These are phyloP conservation scores for Adenanthera pavonina DNA, from an alignment of 306 rosid genomes.

Conservation along the genomic window DNA sequence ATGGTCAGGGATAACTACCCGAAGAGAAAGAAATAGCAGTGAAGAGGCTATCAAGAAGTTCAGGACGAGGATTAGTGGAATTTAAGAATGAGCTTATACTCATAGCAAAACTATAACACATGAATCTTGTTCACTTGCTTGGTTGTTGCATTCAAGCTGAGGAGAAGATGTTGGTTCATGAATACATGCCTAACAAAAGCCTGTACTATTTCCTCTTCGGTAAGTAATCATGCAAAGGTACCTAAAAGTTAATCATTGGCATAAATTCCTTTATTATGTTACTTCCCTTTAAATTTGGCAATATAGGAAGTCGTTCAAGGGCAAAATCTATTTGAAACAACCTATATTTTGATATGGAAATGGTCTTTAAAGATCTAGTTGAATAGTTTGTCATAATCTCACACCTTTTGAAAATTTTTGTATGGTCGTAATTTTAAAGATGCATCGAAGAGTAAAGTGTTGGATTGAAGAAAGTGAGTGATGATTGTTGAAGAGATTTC, in stretches of 20 bases:
- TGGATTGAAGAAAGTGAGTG: background rate
- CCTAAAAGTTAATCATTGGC: too few relatives aligned
- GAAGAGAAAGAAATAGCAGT: constrained; percentile 26
- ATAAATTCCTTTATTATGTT: too few relatives aligned
- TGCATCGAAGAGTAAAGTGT: background rate
- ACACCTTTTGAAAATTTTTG: background rate
- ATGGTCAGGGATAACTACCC: background rate
- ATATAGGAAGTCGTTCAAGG: too few relatives aligned
- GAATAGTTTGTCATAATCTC: background rate
- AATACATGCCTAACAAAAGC: constrained; percentile 24
- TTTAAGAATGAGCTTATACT: constrained; percentile 33
- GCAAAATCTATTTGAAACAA: too few relatives aligned
- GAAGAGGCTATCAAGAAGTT: constrained; percentile 33
- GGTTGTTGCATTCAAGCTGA: constrained; percentile 26
- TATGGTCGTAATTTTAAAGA: background rate
- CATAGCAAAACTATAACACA: constrained; percentile 34
- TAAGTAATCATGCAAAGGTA: background rate
- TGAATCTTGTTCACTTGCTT: constrained; percentile 33
- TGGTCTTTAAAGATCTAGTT: background rate
- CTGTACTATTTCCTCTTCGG: background rate
- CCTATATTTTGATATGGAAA: background rate
- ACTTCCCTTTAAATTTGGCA: too few relatives aligned
- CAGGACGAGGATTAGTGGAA: constrained; percentile 32
- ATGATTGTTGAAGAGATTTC: background rate
- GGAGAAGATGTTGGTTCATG: constrained; percentile 22